phyloP scores from a whole-genome alignment of 2,329 filamentous ascomycete species.

The Aphanoascus verrucosus region DNA sequence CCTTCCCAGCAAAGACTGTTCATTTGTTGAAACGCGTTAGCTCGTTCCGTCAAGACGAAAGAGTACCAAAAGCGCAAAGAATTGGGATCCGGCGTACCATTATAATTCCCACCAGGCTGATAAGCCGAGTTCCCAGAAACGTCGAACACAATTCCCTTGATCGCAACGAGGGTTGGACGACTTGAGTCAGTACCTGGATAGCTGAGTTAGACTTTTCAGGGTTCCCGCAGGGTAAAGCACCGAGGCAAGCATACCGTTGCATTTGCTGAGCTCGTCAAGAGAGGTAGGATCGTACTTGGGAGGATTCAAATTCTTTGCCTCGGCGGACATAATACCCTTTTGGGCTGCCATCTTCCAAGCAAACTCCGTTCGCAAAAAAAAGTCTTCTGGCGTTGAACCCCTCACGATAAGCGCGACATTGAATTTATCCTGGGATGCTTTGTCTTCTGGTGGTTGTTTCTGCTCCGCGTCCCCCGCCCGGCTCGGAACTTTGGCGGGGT shows the following conservation, averaged over 20 bases:
- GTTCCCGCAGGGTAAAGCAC: not conserved
- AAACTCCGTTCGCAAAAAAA: not conserved
- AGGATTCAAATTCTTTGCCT: conserved; percentile 47
- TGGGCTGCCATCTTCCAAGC: conserved; percentile 6
- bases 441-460: not conserved
- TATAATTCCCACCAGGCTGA: conserved; percentile 68
- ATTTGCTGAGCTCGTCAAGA: conserved; percentile 65
- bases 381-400: not conserved
- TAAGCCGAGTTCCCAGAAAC: conserved; percentile 86
- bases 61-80: not conserved
- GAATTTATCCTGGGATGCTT: not conserved
- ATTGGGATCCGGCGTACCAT: conserved; percentile 48
- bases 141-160: conserved; percentile 88
- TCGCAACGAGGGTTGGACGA: conserved; percentile 48
- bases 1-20: conserved; percentile 87
- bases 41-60: not conserved
- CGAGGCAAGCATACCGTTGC: conserved; percentile 56
- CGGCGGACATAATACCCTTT: conserved; percentile 17
- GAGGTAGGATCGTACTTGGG: conserved; percentile 83
- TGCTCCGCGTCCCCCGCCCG: not conserved
- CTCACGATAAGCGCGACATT: not conserved
- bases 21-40: not conserved
- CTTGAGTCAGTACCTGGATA: conserved; percentile 15
- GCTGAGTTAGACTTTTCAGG: not conserved
- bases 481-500: not conserved